Evolutionary conservation across 768 basidiomycete species (phyloP).

Genomic region (Wakefieldia striispora): DNA sequence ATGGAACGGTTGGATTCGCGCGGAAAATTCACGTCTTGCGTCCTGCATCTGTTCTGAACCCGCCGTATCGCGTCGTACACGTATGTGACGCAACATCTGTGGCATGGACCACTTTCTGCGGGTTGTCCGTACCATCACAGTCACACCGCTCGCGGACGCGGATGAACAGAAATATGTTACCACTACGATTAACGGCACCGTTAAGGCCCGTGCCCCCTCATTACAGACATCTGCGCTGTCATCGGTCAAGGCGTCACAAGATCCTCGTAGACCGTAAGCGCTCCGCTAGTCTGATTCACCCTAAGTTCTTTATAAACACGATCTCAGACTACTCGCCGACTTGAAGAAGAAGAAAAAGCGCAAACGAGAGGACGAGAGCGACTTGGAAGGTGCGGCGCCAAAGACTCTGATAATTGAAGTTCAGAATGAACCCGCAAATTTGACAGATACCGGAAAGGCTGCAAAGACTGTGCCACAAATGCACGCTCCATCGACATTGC

Average conservation of each 20-base stretch:
- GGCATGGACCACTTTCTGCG: constrained; percentile 9
- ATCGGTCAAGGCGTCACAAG: constrained; percentile 54
- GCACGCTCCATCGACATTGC: constrained; percentile 35
- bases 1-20: constrained; percentile 10
- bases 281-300: constrained; percentile 16
- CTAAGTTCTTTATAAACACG: not conserved
- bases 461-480: constrained; percentile 60
- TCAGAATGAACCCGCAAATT: constrained; percentile 6
- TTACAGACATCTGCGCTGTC: constrained; percentile 45
- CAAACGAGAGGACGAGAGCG: constrained; percentile 77
- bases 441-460: constrained; percentile 49
- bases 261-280: constrained; percentile 61
- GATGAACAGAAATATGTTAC: constrained; percentile 45
- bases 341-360: constrained; percentile 83
- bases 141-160: constrained; percentile 48
- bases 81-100: constrained; percentile 13
- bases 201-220: constrained; percentile 49
- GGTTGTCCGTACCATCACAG: constrained; percentile 16
- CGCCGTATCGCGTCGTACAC: not conserved
- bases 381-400: constrained; percentile 55
- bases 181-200: constrained; percentile 31
- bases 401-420: not conserved
- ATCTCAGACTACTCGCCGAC: constrained; percentile 42
- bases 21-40: constrained; percentile 2
- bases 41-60: not conserved